Evolutionary conservation across 2,329 filamentous ascomycete species (phyloP).

Genomic region (Microdochium trichocladiopsis): DNA sequence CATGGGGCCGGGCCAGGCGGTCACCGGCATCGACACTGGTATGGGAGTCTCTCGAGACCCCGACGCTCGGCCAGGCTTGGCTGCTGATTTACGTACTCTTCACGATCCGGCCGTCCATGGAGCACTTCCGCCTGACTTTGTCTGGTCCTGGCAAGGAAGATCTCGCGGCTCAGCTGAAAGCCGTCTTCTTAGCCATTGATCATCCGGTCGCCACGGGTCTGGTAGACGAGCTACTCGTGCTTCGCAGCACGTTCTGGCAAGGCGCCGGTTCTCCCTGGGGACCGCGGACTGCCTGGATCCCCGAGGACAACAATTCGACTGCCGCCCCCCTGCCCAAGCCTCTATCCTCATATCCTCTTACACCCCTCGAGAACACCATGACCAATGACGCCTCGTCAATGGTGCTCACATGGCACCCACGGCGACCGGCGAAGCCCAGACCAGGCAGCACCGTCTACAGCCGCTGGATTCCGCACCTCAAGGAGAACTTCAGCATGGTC

Average conservation of each 20-base stretch:
- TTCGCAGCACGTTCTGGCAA: constrained; percentile 60
- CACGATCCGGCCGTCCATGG: constrained; percentile 38
- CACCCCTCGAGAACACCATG: constrained; percentile 40
- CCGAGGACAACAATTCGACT: constrained; percentile 31
- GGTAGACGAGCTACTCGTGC: constrained; percentile 28
- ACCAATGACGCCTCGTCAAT: constrained; percentile 21
- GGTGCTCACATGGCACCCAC: constrained; percentile 52
- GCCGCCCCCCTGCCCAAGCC: constrained; percentile 22
- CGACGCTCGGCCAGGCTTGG: constrained; percentile 37
- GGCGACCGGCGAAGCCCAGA: constrained; percentile 63
- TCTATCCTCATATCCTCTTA: constrained; percentile 38
- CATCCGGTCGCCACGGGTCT: constrained; percentile 31
- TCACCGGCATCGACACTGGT: constrained; percentile 36
- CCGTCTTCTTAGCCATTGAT: constrained; percentile 40
- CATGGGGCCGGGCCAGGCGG: constrained; percentile 49
- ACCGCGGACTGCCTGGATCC: constrained; percentile 54
- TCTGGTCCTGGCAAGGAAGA: constrained; percentile 26
- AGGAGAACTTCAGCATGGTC: constrained; percentile 73
- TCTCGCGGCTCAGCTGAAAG: constrained; percentile 29
- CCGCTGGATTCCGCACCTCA: constrained; percentile 68
- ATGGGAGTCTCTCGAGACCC: constrained; percentile 27
- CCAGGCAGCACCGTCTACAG: constrained; percentile 69
- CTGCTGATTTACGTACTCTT: constrained; percentile 45
- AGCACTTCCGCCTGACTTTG: constrained; percentile 40
- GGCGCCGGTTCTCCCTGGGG: constrained; percentile 63